Evolutionary conservation across 2,329 filamentous ascomycete species (phyloP).

Genomic region (Cytospora schulzeri): DNA sequence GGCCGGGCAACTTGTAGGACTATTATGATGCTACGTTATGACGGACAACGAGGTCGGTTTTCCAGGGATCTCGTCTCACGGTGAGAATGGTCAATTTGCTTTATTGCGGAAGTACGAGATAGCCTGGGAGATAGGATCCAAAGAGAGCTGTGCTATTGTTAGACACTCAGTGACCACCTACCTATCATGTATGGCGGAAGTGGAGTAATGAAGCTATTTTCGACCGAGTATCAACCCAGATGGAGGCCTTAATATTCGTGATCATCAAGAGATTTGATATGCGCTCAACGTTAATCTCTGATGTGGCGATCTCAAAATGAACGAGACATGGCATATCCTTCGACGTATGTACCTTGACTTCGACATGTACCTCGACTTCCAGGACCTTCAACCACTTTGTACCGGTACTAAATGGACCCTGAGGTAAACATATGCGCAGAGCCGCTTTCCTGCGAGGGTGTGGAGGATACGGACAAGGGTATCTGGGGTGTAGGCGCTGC

Average conservation of each 20-base stretch:
- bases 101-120: not conserved
- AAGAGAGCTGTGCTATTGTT: slow-evolving; percentile 3
- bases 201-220: slow-evolving; percentile 5
- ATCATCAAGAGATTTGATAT: not conserved
- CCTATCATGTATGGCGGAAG: not conserved
- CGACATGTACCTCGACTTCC: not conserved
- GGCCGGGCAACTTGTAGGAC: not conserved
- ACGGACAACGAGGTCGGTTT: not conserved
- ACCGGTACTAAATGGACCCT: slow-evolving; percentile 16
- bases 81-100: not conserved
- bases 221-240: not conserved
- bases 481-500: slow-evolving; percentile 14
- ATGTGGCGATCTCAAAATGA: not conserved
- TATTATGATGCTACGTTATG: slow-evolving; percentile 2
- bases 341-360: not conserved
- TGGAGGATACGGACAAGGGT: not conserved
- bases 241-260: not conserved
- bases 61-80: not conserved
- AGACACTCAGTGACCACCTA: not conserved
- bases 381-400: not conserved
- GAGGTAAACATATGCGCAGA: not conserved
- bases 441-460: not conserved
- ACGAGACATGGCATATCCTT: not conserved
- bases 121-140: not conserved
- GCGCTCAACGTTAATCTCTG: not conserved